These are phyloP conservation scores for Termitomyces sp. DNA, from an alignment of 768 basidiomycete species.

Conservation along the genomic window DNA sequence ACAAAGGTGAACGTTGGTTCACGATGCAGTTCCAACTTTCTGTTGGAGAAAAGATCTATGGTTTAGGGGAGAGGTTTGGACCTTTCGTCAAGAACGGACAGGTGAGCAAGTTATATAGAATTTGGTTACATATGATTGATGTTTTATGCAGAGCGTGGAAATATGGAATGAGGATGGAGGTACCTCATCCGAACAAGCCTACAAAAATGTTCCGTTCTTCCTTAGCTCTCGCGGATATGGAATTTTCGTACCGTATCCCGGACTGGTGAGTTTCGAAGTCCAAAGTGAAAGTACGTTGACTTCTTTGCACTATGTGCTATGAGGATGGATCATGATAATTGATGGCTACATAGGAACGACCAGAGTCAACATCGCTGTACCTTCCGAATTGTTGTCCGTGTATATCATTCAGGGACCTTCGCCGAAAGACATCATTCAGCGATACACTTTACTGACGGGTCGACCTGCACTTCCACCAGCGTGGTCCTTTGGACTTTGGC, in stretches of 20 bases:
- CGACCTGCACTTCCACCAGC: slow-evolving; percentile 42
- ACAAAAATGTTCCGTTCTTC: slow-evolving; percentile 36
- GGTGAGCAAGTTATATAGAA: slow-evolving; percentile 12
- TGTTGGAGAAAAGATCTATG: slow-evolving; percentile 32
- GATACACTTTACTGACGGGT: slow-evolving; percentile 35
- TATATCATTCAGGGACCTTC: slow-evolving; percentile 39
- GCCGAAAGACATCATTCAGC: slow-evolving; percentile 26
- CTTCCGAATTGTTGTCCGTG: slow-evolving; percentile 36
- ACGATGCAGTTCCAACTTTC: slow-evolving; percentile 35
- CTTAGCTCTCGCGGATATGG: slow-evolving; percentile 42
- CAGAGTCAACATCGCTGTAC: slow-evolving; percentile 32
- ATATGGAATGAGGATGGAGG: slow-evolving; percentile 40
- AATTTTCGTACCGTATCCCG: slow-evolving; percentile 42
- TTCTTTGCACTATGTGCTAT: slow-evolving; percentile 1
- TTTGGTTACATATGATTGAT: not conserved
- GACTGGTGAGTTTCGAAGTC: slow-evolving; percentile 46
- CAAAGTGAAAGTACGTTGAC: slow-evolving; percentile 34
- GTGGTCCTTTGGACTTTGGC: slow-evolving; percentile 49
- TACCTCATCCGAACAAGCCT: slow-evolving; percentile 33
- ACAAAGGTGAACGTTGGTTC: slow-evolving; percentile 23
- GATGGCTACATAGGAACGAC: slow-evolving; percentile 18
- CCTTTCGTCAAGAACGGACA: slow-evolving; percentile 30
- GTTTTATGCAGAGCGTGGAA: slow-evolving; percentile 23
- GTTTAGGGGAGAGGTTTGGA: slow-evolving; percentile 40
- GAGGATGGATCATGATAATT: not conserved